Evolutionary conservation across 2,329 filamentous ascomycete genomes (phyloP).

Genomic region (Pleomassaria siparia): DNA sequence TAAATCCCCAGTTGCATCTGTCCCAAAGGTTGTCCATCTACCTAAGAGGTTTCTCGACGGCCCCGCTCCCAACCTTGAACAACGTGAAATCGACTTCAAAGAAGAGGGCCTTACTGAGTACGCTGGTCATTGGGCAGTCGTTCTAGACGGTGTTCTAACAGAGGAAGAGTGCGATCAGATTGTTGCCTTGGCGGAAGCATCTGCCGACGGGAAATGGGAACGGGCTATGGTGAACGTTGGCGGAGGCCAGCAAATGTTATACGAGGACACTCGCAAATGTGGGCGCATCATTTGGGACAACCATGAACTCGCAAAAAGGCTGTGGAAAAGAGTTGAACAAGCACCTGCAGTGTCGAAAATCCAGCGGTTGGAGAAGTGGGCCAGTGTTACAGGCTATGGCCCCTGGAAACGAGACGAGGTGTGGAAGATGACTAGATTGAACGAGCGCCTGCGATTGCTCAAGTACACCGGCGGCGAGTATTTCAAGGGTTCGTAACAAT

Average conservation of each 20-base stretch:
- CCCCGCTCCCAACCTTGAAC: slow-evolving; percentile 50
- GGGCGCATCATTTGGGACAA: slow-evolving; percentile 78
- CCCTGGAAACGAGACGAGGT: slow-evolving; percentile 47
- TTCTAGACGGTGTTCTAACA: slow-evolving; percentile 66
- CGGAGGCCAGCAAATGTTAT: slow-evolving; percentile 59
- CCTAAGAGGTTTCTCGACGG: slow-evolving; percentile 52
- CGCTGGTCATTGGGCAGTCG: slow-evolving; percentile 57
- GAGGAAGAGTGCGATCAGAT: slow-evolving; percentile 60
- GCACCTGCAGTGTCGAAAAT: slow-evolving; percentile 54
- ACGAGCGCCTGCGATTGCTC: slow-evolving; percentile 74
- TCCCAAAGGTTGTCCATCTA: slow-evolving; percentile 35
- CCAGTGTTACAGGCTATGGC: slow-evolving; percentile 49
- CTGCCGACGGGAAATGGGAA: slow-evolving; percentile 55
- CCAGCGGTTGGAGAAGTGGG: slow-evolving; percentile 41
- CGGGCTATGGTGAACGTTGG: slow-evolving; percentile 71
- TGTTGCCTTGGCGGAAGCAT: slow-evolving; percentile 34
- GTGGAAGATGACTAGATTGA: slow-evolving; percentile 55
- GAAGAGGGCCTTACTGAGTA: slow-evolving; percentile 53
- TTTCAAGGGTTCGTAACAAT: slow-evolving; percentile 56
- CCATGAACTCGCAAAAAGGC: slow-evolving; percentile 59
- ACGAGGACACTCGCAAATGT: slow-evolving; percentile 64
- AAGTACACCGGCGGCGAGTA: slow-evolving; percentile 72
- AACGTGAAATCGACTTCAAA: slow-evolving; percentile 57
- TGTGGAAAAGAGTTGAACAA: slow-evolving; percentile 61
- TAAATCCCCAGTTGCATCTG: background rate